These are phyloP conservation scores for Prunus davidiana DNA, from an alignment of 306 rosid genomes.

Conservation along the genomic window DNA sequence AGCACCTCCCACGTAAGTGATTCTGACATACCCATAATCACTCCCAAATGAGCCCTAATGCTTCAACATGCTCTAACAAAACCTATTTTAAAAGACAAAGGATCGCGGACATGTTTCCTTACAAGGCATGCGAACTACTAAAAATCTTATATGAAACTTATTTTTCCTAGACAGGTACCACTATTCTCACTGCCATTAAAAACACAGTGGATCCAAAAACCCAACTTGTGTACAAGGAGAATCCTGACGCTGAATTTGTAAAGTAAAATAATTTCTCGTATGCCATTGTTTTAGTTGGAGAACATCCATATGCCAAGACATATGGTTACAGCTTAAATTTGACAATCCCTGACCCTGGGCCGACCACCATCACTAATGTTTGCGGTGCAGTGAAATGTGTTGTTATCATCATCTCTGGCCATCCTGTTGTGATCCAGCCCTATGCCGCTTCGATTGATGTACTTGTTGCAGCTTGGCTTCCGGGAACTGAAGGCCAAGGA, in stretches of 20 bases:
- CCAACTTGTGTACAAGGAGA: conserved; percentile 23
- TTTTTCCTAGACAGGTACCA: conserved; percentile 13
- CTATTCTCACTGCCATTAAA: conserved; percentile 22
- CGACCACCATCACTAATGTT: background rate
- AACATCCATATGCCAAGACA: conserved; percentile 38
- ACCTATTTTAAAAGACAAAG: no score
- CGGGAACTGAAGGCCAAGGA: conserved; percentile 42
- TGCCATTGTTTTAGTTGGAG: conserved; percentile 43
- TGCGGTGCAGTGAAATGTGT: no score
- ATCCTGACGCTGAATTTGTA: conserved; percentile 26
- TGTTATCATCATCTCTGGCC: conserved; percentile 18
- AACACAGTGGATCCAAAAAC: conserved; percentile 25
- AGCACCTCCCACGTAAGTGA: no score
- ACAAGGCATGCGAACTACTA: no score
- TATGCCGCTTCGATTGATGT: conserved; percentile 24
- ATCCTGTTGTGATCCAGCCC: conserved; percentile 34
- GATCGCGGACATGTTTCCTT: background rate
- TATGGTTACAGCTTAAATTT: conserved; percentile 34
- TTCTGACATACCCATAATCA: no score
- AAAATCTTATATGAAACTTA: background rate
- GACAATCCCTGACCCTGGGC: conserved; percentile 27
- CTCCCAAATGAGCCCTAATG: no score
- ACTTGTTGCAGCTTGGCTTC: conserved; percentile 48
- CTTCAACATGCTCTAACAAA: no score
- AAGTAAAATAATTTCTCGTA: conserved; percentile 20